Conservation (phyloP, 148 eudicot species). For the Camellia sinensis region DNA sequence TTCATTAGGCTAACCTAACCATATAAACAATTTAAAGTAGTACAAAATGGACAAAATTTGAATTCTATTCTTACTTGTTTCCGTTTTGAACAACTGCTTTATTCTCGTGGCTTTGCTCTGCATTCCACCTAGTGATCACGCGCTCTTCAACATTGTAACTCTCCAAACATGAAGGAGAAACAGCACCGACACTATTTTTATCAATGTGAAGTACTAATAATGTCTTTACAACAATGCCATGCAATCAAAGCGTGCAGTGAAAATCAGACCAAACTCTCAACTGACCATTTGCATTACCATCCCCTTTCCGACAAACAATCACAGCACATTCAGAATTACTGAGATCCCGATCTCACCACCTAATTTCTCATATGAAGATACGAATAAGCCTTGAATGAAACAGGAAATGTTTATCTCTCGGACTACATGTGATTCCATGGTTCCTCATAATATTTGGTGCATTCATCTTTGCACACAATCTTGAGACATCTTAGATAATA, state of each 20-base stretch:
- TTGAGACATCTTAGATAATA: constrained; percentile 52
- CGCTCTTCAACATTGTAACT: constrained; percentile 42
- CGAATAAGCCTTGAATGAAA: constrained; percentile 52
- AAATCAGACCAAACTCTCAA: constrained; percentile 74
- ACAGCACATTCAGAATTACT: constrained; percentile 79
- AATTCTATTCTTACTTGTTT: not conserved
- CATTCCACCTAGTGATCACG: constrained; percentile 61
- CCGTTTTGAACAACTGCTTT: not conserved
- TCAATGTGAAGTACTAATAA: constrained; percentile 48
- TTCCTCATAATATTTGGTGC: constrained; percentile 30
- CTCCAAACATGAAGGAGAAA: constrained; percentile 44
- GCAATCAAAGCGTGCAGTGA: constrained; percentile 66
- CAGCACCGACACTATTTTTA: constrained; percentile 12
- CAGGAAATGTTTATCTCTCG: constrained; percentile 38
- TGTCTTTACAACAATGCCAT: constrained; percentile 83
- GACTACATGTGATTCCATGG: constrained; percentile 58
- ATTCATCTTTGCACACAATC: constrained; percentile 36
- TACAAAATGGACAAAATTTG: not conserved
- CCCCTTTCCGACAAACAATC: constrained; percentile 46
- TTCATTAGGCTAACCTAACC: too few relatives aligned
- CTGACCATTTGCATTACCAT: constrained; percentile 27
- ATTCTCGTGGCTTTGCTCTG: constrained; percentile 58
- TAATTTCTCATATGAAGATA: constrained; percentile 68
- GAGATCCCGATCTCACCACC: constrained; percentile 76
- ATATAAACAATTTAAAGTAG: not conserved